phyloP scores from a whole-genome alignment of 257 asterid species.

The Przewalskia tangutica region DNA sequence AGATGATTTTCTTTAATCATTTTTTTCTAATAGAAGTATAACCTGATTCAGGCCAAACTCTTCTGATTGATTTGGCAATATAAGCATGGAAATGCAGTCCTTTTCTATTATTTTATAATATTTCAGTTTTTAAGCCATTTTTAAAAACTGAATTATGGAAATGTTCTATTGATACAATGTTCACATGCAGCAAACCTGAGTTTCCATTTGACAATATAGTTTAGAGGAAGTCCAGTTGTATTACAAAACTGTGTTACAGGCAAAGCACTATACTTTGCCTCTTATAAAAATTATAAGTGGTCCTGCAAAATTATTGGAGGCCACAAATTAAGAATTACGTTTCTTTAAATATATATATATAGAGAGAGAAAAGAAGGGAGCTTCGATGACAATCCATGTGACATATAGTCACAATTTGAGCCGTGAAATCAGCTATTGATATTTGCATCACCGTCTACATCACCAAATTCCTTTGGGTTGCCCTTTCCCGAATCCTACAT shows the following conservation, averaged over 20 bases:
- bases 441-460: not conserved
- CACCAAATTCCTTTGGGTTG: not conserved
- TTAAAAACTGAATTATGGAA: not conserved
- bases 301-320: not conserved
- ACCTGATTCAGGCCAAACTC: not conserved
- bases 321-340: not conserved
- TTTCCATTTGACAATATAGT: not conserved
- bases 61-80: not conserved
- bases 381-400: no score
- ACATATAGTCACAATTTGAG: not conserved
- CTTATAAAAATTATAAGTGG: not conserved
- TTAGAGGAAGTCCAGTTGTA: not conserved
- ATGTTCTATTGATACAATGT: not conserved
- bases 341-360: no score
- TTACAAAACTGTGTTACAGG: not conserved
- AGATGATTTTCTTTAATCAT: not conserved
- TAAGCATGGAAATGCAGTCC: not conserved
- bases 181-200: conserved; percentile 2
- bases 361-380: no score
- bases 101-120: not conserved
- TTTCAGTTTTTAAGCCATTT: not conserved
- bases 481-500: no score
- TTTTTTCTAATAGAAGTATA: not conserved
- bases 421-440: not conserved
- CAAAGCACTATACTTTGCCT: not conserved